A percentile compares a stretch with the other conserved stretches of the same genome.
phyloP scores from a whole-genome alignment of 1,139 yeast genomes.

The Pichia sp. region DNA sequence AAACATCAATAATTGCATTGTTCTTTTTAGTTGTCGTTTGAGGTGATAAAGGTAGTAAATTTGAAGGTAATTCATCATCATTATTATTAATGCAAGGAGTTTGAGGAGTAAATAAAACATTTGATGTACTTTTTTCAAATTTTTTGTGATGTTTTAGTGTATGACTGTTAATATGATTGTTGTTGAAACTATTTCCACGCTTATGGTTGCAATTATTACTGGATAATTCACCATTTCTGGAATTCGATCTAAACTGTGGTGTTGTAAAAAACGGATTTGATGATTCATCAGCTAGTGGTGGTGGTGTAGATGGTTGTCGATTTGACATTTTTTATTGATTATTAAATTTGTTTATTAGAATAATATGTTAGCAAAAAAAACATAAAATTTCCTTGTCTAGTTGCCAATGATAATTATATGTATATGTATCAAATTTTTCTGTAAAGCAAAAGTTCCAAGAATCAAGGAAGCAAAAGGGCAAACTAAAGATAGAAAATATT shows the following conservation, averaged over 20 bases:
- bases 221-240: background rate
- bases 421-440: too few species aligned
- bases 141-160: background rate
- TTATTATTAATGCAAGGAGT: conserved; percentile 19
- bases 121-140: conserved; percentile 2
- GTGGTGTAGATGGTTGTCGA: conserved; percentile 26
- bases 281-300: conserved; percentile 12
- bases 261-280: conserved; percentile 11
- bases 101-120: conserved; percentile 20
- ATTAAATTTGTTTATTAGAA: background rate
- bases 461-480: background rate
- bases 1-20: conserved; percentile 3
- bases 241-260: conserved; percentile 7
- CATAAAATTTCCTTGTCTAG: too few species aligned
- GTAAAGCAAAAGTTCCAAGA: background rate
- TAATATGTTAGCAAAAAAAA: too few species aligned
- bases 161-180: background rate
- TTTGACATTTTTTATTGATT: conserved; percentile 7
- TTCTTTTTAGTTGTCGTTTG: conserved; percentile 8
- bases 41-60: conserved; percentile 11
- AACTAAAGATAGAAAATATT: background rate
- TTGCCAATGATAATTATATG: too few species aligned
- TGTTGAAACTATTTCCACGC: background rate
- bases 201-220: background rate
- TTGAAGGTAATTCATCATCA: conserved; percentile 10